Evolutionary conservation across 768 basidiomycete species (phyloP).

Genomic region (Ephemerocybe angulata): DNA sequence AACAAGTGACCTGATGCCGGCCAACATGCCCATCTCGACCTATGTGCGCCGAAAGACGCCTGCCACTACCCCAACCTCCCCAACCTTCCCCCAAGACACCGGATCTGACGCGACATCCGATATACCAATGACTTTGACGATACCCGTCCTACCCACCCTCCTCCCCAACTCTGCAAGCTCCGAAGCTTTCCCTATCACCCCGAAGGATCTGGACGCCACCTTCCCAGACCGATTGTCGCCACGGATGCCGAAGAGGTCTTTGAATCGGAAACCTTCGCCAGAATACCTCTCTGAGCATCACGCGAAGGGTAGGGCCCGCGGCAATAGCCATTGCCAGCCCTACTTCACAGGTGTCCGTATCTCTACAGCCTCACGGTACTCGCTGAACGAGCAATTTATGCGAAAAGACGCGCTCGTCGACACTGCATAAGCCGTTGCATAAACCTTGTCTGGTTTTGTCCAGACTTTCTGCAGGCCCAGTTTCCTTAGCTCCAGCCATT

Average conservation of each 20-base stretch:
- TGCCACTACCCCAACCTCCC: slow-evolving; percentile 65
- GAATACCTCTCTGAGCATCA: neutral
- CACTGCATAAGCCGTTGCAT: neutral
- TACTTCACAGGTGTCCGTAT: slow-evolving; percentile 11
- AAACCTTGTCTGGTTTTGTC: neutral
- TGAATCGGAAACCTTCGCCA: neutral
- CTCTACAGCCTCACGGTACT: slow-evolving; percentile 8
- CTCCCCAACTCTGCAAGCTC: slow-evolving; percentile 43
- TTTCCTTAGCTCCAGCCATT: neutral
- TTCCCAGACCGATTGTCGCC: slow-evolving; percentile 16
- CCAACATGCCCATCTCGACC: slow-evolving; percentile 73
- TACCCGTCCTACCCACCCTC: slow-evolving; percentile 63
- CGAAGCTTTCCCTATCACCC: slow-evolving; percentile 41
- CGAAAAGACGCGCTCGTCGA: slow-evolving; percentile 1
- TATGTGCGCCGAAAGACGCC: slow-evolving; percentile 80
- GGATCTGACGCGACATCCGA: slow-evolving; percentile 35
- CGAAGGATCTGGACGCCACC: slow-evolving; percentile 28
- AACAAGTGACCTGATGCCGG: slow-evolving; percentile 49
- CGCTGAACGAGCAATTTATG: slow-evolving; percentile 8
- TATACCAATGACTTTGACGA: slow-evolving; percentile 47
- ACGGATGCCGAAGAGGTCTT: neutral
- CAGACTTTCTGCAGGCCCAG: neutral
- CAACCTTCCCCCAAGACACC: slow-evolving; percentile 52
- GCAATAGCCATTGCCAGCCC: neutral
- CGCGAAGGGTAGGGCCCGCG: neutral